Evolutionary conservation across 768 basidiomycete genomes (phyloP), one percentile per base, ranked within the genome.

Genomic region (Pulveroboletus sp.): DNA sequence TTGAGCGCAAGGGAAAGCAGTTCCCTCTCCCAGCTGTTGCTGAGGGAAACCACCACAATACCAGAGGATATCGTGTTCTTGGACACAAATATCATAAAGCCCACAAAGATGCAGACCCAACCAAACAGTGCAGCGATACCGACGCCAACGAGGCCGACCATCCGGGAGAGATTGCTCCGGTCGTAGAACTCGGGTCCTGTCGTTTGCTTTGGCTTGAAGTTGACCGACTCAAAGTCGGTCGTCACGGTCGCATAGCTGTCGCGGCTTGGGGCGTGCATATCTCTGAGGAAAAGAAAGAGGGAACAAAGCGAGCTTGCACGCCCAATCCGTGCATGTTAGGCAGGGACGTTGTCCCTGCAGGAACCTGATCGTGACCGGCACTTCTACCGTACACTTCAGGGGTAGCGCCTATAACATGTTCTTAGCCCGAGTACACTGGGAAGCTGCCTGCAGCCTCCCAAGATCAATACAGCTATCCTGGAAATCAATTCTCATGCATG

Each of bases 101-200:
- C 68, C 23, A 20, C 51, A 17, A 56, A 32, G 8, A 65, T 58
- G 51, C 67, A 69, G 40, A 41, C 17, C 29, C 11, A 43, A 23
- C 67, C 40, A 14, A 69, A 58, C 1, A 63, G 6, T 6, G 55
- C 39, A 19, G 67, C 46, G 13, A 60, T 13, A 10, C 55, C 56
- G 11, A 67, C 45, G 12, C 67, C 65, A 13, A 55, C 45, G 41
- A 67, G 58, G 46, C 56, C 52, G 3, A 56, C n/a, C 32, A 20
- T 51, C 42, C 67, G 64, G 16, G 61, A 59, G 9, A 50, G 41
- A 9, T 55, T 48, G 47, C 65, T 62, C 27, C 59, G 59, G 39
- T 67, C 59, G 34, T 63, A 67, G 32, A 63, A 63, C n/a, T 65
- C 58, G 41, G 56, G 54, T 4, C 63, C 52, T 5, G 63, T 45